These are phyloP conservation scores for Coemansia sp. DNA, from an alignment of 192 early-diverging fungal species.

Conservation along the genomic window DNA sequence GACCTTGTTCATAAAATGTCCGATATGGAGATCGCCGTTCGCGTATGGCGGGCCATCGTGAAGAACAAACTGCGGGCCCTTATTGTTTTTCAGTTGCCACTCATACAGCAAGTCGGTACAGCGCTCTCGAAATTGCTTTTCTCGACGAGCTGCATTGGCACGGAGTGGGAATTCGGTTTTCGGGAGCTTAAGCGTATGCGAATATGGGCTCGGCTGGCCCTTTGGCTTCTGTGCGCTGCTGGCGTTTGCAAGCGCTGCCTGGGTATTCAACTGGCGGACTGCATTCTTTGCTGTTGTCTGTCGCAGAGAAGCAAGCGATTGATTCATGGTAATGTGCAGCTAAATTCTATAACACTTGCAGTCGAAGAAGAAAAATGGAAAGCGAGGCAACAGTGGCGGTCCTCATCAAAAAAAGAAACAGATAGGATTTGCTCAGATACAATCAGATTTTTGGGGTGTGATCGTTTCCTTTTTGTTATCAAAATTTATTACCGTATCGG, in stretches of 20 bases:
- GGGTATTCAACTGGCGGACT: not conserved
- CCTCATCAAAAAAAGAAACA: too few species aligned
- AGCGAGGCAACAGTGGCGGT: too few species aligned
- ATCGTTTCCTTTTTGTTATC: too few species aligned
- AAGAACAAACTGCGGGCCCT: slow-evolving; percentile 70
- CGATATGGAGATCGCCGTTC: slow-evolving; percentile 73
- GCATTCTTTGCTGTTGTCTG: not conserved
- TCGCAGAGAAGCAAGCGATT: slow-evolving; percentile 27
- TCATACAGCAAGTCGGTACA: slow-evolving; percentile 68
- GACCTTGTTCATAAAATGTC: slow-evolving; percentile 82
- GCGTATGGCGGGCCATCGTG: slow-evolving; percentile 87
- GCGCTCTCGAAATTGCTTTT: slow-evolving; percentile 62
- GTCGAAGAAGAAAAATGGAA: not conserved
- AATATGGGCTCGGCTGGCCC: slow-evolving; percentile 23
- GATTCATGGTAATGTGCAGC: slow-evolving; percentile 23
- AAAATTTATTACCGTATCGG: too few species aligned
- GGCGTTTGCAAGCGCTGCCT: not conserved
- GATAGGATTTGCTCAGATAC: too few species aligned
- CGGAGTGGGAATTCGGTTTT: slow-evolving; percentile 71
- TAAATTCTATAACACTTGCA: not conserved
- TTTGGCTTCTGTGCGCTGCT: slow-evolving; percentile 14
- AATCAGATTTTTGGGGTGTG: too few species aligned
- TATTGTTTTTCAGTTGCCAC: slow-evolving; percentile 75
- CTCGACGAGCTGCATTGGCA: slow-evolving; percentile 63
- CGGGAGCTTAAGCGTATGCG: slow-evolving; percentile 69